Evolutionary conservation across 805 yeast genomes (phyloP), one percentile per base, ranked within the genome.

Genomic region (Spathaspora hagerdaliae): DNA sequence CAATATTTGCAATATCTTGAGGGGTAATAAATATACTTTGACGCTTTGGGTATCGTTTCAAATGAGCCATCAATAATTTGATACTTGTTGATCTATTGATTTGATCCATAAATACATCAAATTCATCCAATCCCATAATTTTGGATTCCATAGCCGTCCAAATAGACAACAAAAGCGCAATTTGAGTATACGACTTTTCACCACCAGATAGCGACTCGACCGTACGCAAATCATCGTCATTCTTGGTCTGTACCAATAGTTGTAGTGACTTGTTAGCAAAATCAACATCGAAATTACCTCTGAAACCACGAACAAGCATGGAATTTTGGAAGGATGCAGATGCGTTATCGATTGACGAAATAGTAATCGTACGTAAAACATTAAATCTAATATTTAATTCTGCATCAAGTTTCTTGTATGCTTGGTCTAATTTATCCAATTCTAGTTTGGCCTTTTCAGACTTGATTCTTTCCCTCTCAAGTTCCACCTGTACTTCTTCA

Each of bases 21-120:
- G 99, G 99, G 0, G 99, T 92, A 38, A 92, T 92, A 53, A 92
- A 88, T 6, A 92, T 83, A 1, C 96, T 85, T 64, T 92, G 99
- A 0, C 91, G 81, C 49, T 81, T 76, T 0, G 83, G 76, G 46
- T 81, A 78, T 40, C 75, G 74, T 7, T 81, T 65, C 29, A 91
- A 76, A 52, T 88, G 86, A 26, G 77, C 77, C 40, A 90, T 69
- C 60, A 94, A 82, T 50, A 91, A 65, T 40, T 79, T 74, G 59
- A 94, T 81, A 49, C 96, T 89, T 43, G 86, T 78, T 38, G 83
- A 76, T 52, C 99, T 77, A 60, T 91, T 90, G 13, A 89, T 87
- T 41, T 89, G 88, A 63, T 94, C 99, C 99, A 94, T 94, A 58
- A 83, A 94, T 15, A 94, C 99, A 66, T 94, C 99, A 62, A 87